phyloP scores from a whole-genome alignment of 257 asterid genomes.

The Penstemon eatonii region DNA sequence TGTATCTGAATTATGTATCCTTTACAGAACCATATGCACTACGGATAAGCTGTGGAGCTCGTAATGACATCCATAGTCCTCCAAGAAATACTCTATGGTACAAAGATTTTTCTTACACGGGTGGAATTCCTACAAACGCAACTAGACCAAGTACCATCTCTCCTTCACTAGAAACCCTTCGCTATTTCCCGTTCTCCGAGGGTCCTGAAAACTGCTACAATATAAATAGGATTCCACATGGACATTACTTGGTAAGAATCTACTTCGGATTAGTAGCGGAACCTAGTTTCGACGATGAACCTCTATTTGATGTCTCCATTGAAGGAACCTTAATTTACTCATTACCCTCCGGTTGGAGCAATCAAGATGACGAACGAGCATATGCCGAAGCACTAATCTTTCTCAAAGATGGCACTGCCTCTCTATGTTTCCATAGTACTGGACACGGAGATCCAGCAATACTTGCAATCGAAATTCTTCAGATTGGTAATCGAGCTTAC shows the following conservation, averaged over 20 bases:
- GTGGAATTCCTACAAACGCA: conserved; percentile 86
- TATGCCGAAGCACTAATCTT: conserved; percentile 74
- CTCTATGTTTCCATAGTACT: conserved; percentile 95
- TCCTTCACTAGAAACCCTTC: conserved; percentile 66
- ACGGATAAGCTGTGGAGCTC: conserved; percentile 97
- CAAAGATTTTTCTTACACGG: conserved; percentile 91
- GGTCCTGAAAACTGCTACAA: conserved; percentile 96
- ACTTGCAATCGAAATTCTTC: conserved; percentile 90
- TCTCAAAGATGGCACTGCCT: conserved; percentile 82
- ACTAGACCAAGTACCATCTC: conserved; percentile 67
- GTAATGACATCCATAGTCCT: conserved; percentile 57
- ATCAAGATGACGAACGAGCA: conserved; percentile 73
- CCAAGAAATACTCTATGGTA: conserved; percentile 81
- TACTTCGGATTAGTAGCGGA: conserved; percentile 73
- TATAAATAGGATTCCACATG: conserved; percentile 80
- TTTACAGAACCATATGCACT: conserved; percentile 80
- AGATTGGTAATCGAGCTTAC: conserved; percentile 74
- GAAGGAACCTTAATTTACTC: conserved; percentile 91
- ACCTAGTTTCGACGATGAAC: conserved; percentile 78
- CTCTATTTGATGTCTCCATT: conserved; percentile 81
- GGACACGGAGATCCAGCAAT: conserved; percentile 96
- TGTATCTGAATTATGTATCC: conserved; percentile 21
- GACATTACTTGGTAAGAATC: conserved; percentile 79
- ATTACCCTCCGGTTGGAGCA: conserved; percentile 95
- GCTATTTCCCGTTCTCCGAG: conserved; percentile 81